Evolutionary conservation across 2,329 filamentous ascomycete genomes (phyloP).

Genomic region (Phoma sp.): DNA sequence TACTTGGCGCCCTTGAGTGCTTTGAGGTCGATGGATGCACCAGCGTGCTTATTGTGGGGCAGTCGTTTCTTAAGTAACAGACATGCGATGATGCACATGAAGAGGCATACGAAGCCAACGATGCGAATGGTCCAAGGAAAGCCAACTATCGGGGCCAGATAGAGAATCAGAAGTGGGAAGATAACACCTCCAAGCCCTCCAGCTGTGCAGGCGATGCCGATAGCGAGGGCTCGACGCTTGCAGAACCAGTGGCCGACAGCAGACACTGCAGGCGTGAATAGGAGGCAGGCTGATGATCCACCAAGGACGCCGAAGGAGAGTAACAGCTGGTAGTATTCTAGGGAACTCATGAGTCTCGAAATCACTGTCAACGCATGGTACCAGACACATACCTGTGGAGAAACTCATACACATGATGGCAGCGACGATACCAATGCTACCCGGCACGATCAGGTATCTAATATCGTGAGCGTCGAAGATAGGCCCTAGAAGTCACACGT

Average conservation of each 20-base stretch:
- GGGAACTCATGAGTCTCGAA: neutral
- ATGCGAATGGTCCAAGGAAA: conserved; percentile 69
- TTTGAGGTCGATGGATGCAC: conserved; percentile 46
- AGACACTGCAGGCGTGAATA: conserved; percentile 51
- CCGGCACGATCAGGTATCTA: conserved; percentile 38
- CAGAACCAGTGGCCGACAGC: conserved; percentile 52
- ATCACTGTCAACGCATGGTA: no score
- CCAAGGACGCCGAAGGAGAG: conserved; percentile 54
- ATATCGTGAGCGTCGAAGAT: conserved; percentile 50
- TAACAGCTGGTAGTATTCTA: conserved; percentile 54
- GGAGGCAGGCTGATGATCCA: conserved; percentile 49
- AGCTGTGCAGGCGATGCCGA: conserved; percentile 52
- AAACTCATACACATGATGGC: conserved; percentile 43
- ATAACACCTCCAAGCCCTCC: conserved; percentile 56
- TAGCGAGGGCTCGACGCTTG: conserved; percentile 49
- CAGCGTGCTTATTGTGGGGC: conserved; percentile 46
- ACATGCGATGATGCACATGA: conserved; percentile 20
- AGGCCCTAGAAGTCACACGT: conserved; percentile 35
- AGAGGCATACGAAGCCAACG: conserved; percentile 66
- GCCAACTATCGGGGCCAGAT: conserved; percentile 62
- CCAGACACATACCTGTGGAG: conserved; percentile 20
- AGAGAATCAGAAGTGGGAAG: conserved; percentile 62
- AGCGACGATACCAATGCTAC: conserved; percentile 38
- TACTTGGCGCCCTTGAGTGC: conserved; percentile 31
- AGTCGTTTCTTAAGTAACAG: conserved; percentile 59